Evolutionary conservation across 345 rosid species (phyloP).

Genomic region (Aquilaria malaccensis): DNA sequence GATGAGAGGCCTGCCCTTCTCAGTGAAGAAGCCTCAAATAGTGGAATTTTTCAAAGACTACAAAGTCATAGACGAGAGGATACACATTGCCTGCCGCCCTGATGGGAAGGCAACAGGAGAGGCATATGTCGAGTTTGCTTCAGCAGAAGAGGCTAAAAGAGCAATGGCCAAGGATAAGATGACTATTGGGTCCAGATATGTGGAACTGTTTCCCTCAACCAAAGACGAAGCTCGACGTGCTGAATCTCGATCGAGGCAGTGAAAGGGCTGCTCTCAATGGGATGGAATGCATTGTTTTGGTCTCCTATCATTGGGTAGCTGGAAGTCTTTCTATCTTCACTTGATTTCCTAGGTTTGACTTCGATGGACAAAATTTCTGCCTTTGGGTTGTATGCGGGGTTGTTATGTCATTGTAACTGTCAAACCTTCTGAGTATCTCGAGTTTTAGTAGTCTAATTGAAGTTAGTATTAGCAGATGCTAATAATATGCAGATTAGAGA

Average conservation of each 20-base stretch:
- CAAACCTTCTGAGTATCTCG: too few species aligned
- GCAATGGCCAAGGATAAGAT: slow-evolving; percentile 91
- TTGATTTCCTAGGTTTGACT: too few species aligned
- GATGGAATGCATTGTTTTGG: neutral
- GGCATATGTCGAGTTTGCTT: slow-evolving; percentile 77
- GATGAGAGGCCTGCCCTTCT: slow-evolving; percentile 91
- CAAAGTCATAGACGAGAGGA: slow-evolving; percentile 48
- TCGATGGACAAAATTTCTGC: too few species aligned
- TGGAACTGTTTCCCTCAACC: slow-evolving; percentile 80
- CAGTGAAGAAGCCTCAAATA: slow-evolving; percentile 58
- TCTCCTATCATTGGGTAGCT: neutral
- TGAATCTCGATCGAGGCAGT: slow-evolving; percentile 89
- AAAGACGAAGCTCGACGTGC: slow-evolving; percentile 81
- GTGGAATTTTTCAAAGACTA: slow-evolving; percentile 61
- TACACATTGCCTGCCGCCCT: slow-evolving; percentile 79
- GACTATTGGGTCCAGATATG: slow-evolving; percentile 83
- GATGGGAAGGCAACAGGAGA: slow-evolving; percentile 97
- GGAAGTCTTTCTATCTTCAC: too few species aligned
- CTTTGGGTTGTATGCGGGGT: too few species aligned
- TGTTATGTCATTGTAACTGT: too few species aligned
- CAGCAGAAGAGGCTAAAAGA: slow-evolving; percentile 68
- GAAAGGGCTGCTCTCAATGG: slow-evolving; percentile 10
- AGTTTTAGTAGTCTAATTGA: too few species aligned
- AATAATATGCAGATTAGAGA: too few species aligned
- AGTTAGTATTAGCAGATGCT: too few species aligned